Evolutionary conservation across 78 protist species (phyloP).

Genomic region (Dictyostelium brefeldianum): DNA sequence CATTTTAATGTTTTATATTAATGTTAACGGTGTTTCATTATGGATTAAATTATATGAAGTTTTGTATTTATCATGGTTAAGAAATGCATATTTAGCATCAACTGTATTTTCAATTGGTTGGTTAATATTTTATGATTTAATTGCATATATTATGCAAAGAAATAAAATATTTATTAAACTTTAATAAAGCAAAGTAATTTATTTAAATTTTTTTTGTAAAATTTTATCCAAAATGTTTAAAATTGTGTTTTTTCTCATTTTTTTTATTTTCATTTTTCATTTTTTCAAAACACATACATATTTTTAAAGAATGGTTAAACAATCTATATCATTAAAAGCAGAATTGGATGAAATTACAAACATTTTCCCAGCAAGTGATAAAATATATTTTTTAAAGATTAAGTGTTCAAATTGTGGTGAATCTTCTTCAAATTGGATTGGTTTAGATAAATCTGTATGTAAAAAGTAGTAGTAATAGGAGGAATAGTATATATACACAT

Average conservation of each 20-base stretch:
- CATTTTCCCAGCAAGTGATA: constrained; percentile 8
- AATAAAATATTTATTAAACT: constrained; percentile 63
- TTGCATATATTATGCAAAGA: constrained; percentile 66
- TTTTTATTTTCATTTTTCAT: not conserved
- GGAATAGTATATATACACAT: not conserved
- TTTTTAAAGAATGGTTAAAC: constrained; percentile 28
- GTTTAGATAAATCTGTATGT: constrained; percentile 45
- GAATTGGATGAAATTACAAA: constrained; percentile 46
- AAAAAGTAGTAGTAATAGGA: not conserved
- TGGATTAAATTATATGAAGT: constrained; percentile 28
- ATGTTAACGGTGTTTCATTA: not conserved
- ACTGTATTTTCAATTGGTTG: constrained; percentile 43
- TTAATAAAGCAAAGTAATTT: not conserved
- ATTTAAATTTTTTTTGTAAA: not conserved
- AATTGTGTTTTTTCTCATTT: not conserved
- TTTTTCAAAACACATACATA: not conserved
- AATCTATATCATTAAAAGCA: constrained; percentile 29
- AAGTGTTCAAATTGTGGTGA: constrained; percentile 56
- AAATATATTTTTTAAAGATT: constrained; percentile 39
- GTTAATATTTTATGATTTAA: constrained; percentile 51
- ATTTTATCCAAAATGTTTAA: not conserved
- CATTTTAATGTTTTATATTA: constrained; percentile 60
- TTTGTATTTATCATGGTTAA: constrained; percentile 50
- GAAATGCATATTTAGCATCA: constrained; percentile 46
- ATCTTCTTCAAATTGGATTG: constrained; percentile 11